Evolutionary conservation across 441 rosid genomes (phyloP), one percentile per base, ranked within the genome.

Genomic region (Adansonia gregorii): DNA sequence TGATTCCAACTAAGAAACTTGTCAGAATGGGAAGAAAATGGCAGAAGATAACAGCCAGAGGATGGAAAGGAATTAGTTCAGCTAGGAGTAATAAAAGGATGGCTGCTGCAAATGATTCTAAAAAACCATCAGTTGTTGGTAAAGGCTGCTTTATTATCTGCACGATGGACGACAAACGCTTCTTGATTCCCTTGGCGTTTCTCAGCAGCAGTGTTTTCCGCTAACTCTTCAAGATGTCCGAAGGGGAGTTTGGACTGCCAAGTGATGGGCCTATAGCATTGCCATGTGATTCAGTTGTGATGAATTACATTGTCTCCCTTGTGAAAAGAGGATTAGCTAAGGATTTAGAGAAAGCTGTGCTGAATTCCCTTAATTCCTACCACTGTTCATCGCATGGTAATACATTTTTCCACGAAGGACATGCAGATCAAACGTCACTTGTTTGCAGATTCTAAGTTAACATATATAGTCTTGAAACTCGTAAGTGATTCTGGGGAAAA

Each of bases 171-270:
- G 68, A 19, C 2, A 52, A 39, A 74, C 76, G 78, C 0, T 76
- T 80, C 24, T 75, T 35, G 39, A 35, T 76, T 24, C 79, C 79
- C 15, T 45, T 80, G 19, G 10, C 22, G 14, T 82, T 58, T 72
- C 84, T 87, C 8, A 59, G 41, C 75, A 65, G 65, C n/a, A 17
- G 17, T 27, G 71, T 87, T 63, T 59, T 88, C 31, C 65, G 52
- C 46, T 79, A 83, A 72, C 82, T 89, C 46, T 80, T 89, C 59
- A 85, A 68, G 51, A 43, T 84, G 48, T 78, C 92, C 2, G 86
- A 83, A 76, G 88, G 87, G 17, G 90, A 81, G 81, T 86, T 81
- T 31, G 88, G 90, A 7, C 63, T 85, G 27, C 12, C 86, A 0
- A 70, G 79, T 0, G 64, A 74, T 45, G 83, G 83, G 5, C 88